Percentiles rank a stretch among this genome's conserved stretches.
Conservation (phyloP, 768 basidiomycete genomes). For the Mycena vulgaris region DNA sequence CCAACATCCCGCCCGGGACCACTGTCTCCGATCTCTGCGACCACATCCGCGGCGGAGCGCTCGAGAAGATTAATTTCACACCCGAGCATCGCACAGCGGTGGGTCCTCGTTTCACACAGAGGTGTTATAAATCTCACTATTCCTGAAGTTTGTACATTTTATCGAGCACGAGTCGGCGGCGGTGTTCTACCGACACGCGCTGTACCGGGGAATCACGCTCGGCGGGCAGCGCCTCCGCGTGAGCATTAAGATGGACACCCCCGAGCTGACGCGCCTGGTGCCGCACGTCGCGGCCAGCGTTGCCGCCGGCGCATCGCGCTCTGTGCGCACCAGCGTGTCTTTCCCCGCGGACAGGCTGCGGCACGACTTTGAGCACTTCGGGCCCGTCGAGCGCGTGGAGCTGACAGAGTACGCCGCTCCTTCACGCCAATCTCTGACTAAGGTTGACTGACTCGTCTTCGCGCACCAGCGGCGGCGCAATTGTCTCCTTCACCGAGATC, state of each 20-base stretch:
- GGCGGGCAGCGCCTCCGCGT: not conserved
- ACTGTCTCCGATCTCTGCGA: constrained; percentile 1
- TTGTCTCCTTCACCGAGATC: constrained; percentile 10
- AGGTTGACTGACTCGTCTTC: not conserved
- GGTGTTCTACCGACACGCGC: constrained; percentile 21
- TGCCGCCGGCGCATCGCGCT: constrained; percentile 12
- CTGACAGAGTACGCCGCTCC: too few relatives aligned
- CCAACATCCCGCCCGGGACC: constrained; percentile 6
- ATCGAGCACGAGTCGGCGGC: constrained; percentile 1
- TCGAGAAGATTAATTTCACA: constrained; percentile 9
- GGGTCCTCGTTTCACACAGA: not conserved
- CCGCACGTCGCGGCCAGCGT: not conserved
- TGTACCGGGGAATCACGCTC: constrained; percentile 23
- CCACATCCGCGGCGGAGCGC: constrained; percentile 23
- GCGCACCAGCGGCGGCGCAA: not conserved
- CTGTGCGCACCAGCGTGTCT: not conserved
- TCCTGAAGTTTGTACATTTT: constrained; percentile 14
- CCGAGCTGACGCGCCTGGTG: not conserved
- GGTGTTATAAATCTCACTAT: not conserved
- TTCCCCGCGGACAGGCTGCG: not conserved
- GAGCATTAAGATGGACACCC: constrained; percentile 9
- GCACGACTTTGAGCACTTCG: constrained; percentile 11
- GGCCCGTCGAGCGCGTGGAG: constrained; percentile 18
- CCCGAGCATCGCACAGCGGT: constrained; percentile 4
- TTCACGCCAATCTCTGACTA: too few relatives aligned